Evolutionary conservation across 345 rosid genomes (phyloP), one percentile per base, ranked within the genome.

Genomic region (Hevea brasiliensis): DNA sequence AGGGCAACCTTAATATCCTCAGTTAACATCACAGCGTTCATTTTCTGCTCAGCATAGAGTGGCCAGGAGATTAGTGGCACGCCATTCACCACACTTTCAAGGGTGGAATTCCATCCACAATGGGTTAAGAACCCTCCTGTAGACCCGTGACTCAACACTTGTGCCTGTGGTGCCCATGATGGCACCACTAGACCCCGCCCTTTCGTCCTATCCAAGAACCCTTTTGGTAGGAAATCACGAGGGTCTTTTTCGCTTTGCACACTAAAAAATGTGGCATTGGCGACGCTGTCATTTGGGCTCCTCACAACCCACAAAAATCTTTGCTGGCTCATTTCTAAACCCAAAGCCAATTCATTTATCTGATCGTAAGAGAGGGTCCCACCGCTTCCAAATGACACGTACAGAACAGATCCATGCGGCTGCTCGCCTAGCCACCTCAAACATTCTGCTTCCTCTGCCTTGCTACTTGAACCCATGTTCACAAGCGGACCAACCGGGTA

Each of bases 11-110:
- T 63, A 0, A 88, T 68, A 48, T 82, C 96, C 70, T 87, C 84
- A 0, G 83, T 61, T 41, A 96, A 64, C 82, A 86, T 83, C 8
- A 77, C 72, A 0, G 98, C 93, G 18, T 96, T 96, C 96, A 90
- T 91, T 75, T 77, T 90, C 55, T 96, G 99, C 73, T 96, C 98
- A 0, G 97, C 99, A 42, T 83, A 91, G 1, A 93, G 87, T 4
- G 99, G 99, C 99, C 99, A 93, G 0, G 86, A 92, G 32, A 95
- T 90, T 18, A 91, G 66, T 0, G 98, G 98, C 21, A 91, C 88
- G 0, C 96, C 99, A 12, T 81, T 87, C 8, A 89, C 90, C 0
- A 93, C 77, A 54, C 98, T 89, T 65, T 93, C 97, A 0, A 93
- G 85, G 6, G 82, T 79, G 2, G 99, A 95, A 47, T 93, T 95